Evolutionary conservation across 768 basidiomycete species (phyloP).

Genomic region (Stropharia rugosoannulata): DNA sequence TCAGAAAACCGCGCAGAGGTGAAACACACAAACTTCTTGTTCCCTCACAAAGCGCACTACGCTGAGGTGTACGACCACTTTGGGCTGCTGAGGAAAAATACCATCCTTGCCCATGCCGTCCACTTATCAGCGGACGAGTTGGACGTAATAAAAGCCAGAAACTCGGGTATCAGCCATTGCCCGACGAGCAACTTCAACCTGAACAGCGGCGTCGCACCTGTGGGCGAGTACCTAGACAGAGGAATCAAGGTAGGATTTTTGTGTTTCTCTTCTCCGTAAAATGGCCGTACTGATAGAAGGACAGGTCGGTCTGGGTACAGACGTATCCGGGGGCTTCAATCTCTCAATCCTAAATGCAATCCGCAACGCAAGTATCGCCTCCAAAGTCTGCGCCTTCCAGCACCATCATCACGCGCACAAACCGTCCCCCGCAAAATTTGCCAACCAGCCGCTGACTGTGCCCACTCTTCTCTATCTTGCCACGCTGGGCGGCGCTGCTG

Average conservation of each 20-base stretch:
- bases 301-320: constrained; percentile 95
- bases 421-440: constrained; percentile 30
- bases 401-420: constrained; percentile 1
- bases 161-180: constrained; percentile 87
- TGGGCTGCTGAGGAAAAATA: constrained; percentile 74
- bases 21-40: constrained; percentile 60
- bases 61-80: constrained; percentile 80
- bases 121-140: constrained; percentile 76
- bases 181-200: constrained; percentile 94
- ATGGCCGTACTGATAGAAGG: background rate
- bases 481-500: constrained; percentile 86
- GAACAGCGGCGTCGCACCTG: constrained; percentile 78
- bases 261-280: background rate
- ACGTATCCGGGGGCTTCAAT: constrained; percentile 86
- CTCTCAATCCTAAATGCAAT: constrained; percentile 77
- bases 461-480: constrained; percentile 85
- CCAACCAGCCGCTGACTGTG: constrained; percentile 65
- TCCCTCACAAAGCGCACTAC: constrained; percentile 65
- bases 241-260: constrained; percentile 73
- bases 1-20: constrained; percentile 83
- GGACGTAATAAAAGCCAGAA: constrained; percentile 58
- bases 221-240: constrained; percentile 76
- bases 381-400: constrained; percentile 53
- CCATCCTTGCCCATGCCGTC: constrained; percentile 87
- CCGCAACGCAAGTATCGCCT: constrained; percentile 75